phyloP scores from a whole-genome alignment of 2,329 filamentous ascomycete genomes.

The Nannizziopsis barbatae region DNA sequence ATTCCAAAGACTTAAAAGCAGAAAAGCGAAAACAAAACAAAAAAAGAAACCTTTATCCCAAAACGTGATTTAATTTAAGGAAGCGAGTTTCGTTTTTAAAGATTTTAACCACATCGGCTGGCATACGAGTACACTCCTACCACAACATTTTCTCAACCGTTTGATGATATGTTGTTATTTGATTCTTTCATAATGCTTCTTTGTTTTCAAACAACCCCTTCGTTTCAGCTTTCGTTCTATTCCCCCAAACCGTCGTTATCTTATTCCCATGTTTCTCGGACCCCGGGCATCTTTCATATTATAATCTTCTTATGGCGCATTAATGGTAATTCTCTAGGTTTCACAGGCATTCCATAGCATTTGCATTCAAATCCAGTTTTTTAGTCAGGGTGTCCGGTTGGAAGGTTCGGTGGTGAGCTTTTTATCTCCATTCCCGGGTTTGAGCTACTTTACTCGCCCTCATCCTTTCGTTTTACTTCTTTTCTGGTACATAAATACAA shows the following conservation, averaged over 20 bases:
- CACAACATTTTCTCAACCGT: constrained; percentile 8
- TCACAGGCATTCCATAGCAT: neutral
- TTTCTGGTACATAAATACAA: neutral
- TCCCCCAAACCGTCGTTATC: too few relatives aligned
- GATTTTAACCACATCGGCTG: neutral
- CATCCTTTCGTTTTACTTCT: neutral
- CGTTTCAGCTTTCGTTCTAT: neutral
- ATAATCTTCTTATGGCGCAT: neutral
- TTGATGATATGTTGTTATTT: neutral
- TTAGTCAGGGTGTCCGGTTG: constrained; percentile 1
- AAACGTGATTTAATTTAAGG: neutral
- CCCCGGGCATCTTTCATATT: too few relatives aligned
- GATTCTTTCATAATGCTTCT: neutral
- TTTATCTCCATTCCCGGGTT: neutral
- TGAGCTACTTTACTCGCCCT: neutral
- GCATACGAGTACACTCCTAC: neutral
- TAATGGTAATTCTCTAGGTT: neutral
- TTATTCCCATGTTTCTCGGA: too few relatives aligned
- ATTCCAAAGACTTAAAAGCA: neutral
- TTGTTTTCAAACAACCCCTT: neutral
- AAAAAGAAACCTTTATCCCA: neutral
- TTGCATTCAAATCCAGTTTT: neutral
- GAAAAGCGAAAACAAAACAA: neutral
- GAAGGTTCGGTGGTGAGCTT: neutral
- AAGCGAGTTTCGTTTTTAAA: neutral